Evolutionary conservation across 352 stramenopile species (phyloP).

Genomic region (Globisporangium middletonii): DNA sequence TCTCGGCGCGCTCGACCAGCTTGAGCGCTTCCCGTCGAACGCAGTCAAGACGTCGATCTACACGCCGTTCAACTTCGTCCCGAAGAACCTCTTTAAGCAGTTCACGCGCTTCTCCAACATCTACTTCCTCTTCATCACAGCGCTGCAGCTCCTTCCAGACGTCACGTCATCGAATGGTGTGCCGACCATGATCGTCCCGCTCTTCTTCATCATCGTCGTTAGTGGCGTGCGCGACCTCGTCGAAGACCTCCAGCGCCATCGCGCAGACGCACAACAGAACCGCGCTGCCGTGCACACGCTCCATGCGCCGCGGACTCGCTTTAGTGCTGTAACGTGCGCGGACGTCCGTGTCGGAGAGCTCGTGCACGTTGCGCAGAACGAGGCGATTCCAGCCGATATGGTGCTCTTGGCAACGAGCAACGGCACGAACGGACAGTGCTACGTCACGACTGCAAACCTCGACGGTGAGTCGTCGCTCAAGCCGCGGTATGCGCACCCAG

Average conservation of each 20-base stretch:
- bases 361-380: conserved; percentile 65
- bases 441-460: conserved; percentile 83
- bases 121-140: conserved; percentile 89
- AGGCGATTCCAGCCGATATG: conserved; percentile 70
- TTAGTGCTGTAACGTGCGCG: conserved; percentile 23
- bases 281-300: conserved; percentile 22
- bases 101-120: conserved; percentile 86
- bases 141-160: conserved; percentile 71
- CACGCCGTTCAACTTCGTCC: conserved; percentile 50
- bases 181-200: conserved; percentile 77
- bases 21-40: conserved; percentile 33
- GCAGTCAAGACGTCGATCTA: conserved; percentile 56
- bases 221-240: conserved; percentile 72
- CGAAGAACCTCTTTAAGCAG: conserved; percentile 75
- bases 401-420: conserved; percentile 51
- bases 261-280: conserved; percentile 67
- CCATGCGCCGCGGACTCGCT: conserved; percentile 14
- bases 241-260: conserved; percentile 76
- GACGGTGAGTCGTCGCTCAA: conserved; percentile 90
- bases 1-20: conserved; percentile 17
- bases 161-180: conserved; percentile 81
- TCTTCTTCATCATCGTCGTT: conserved; percentile 84
- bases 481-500: conserved; percentile 45
- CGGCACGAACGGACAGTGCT: conserved; percentile 50
- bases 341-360: conserved; percentile 77